Evolutionary conservation across 1,284 basidiomycete species (phyloP).

Genomic region (Cerioporus squamosus): DNA sequence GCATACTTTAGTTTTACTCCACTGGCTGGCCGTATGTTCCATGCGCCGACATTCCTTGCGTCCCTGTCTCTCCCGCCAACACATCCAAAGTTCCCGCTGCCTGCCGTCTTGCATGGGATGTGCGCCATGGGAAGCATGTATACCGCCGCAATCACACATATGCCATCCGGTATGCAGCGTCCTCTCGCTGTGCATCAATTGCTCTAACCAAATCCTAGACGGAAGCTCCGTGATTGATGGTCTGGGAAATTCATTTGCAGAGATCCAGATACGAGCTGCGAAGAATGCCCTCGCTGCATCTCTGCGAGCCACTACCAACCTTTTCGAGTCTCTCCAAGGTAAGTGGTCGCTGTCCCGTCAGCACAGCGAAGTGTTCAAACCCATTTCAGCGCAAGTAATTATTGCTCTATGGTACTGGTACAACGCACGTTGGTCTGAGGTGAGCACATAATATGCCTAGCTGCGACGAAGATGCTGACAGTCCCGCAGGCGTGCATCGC

Average conservation of each 20-base stretch:
- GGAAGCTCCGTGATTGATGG: background rate
- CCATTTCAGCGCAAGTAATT: conserved; percentile 55
- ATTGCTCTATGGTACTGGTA: conserved; percentile 76
- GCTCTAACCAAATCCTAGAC: background rate
- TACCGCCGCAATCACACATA: conserved; percentile 59
- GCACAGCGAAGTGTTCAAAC: background rate
- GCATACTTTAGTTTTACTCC: conserved; percentile 76
- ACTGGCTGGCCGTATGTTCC: conserved; percentile 67
- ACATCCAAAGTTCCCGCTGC: conserved; percentile 73
- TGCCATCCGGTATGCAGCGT: conserved; percentile 39
- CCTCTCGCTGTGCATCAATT: background rate
- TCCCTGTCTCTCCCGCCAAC: conserved; percentile 64
- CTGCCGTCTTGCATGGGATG: conserved; percentile 73
- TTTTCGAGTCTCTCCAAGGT: conserved; percentile 72
- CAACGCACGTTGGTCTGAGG: conserved; percentile 78
- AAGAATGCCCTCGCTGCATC: conserved; percentile 53
- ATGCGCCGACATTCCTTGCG: conserved; percentile 66
- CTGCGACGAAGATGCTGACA: background rate
- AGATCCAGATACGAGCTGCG: conserved; percentile 65
- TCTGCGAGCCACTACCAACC: conserved; percentile 53
- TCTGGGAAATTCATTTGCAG: conserved; percentile 57
- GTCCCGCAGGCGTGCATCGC: conserved; percentile 57
- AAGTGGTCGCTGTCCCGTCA: conserved; percentile 1
- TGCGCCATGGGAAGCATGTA: conserved; percentile 76
- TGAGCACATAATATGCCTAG: conserved; percentile 32